Conservation (phyloP, 2,329 filamentous ascomycete genomes). For the Penicillium capsulatum region DNA sequence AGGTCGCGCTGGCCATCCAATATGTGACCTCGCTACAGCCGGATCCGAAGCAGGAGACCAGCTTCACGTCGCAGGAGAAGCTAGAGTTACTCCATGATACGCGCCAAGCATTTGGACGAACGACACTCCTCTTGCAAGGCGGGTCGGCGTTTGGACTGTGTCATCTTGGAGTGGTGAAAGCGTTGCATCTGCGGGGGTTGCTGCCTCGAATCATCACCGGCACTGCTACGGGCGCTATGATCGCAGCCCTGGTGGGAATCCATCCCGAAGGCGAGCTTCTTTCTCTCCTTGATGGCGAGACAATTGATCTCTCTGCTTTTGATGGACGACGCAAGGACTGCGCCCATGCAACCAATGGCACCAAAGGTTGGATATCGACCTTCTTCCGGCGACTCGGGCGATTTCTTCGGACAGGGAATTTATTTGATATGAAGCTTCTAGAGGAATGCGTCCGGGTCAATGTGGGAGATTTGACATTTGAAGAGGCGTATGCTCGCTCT, state of each 20-base stretch:
- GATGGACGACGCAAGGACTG: conserved; percentile 40
- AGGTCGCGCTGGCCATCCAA: conserved; percentile 75
- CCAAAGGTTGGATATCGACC: conserved; percentile 51
- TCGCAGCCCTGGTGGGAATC: conserved; percentile 81
- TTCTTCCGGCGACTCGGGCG: conserved; percentile 62
- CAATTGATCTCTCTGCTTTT: conserved; percentile 80
- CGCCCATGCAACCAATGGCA: conserved; percentile 9
- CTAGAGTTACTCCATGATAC: conserved; percentile 83
- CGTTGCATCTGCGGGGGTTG: conserved; percentile 72
- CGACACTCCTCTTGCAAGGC: conserved; percentile 79
- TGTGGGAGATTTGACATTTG: conserved; percentile 84
- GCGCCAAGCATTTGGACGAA: conserved; percentile 80
- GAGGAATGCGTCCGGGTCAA: conserved; percentile 81
- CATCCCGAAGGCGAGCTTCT: conserved; percentile 83
- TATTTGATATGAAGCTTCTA: conserved; percentile 75
- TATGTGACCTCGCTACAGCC: conserved; percentile 68
- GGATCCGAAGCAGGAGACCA: conserved; percentile 45
- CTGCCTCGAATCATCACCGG: conserved; percentile 88
- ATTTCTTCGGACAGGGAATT: conserved; percentile 72
- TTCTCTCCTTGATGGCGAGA: conserved; percentile 68
- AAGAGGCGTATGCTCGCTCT: conserved; percentile 82
- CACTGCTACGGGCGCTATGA: conserved; percentile 82
- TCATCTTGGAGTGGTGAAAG: conserved; percentile 86
- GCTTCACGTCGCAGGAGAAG: conserved; percentile 70
- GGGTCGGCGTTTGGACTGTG: conserved; percentile 89